Evolutionary conservation across 2,329 filamentous ascomycete species (phyloP), one percentile per base, ranked within the genome.

Genomic region (Reticulascus tulasneorum): DNA sequence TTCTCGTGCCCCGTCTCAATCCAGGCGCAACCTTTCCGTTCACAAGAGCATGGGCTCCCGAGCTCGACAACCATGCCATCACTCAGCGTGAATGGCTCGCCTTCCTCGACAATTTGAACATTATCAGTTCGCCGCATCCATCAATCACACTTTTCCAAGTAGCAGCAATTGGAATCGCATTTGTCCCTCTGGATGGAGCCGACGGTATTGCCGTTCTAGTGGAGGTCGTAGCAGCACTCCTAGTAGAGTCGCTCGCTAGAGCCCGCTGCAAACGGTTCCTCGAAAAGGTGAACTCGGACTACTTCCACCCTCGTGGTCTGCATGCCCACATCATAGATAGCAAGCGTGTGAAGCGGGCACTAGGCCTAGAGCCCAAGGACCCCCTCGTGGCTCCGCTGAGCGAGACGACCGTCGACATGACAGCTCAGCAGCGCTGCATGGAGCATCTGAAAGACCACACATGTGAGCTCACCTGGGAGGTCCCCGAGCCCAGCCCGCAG

Each of bases 101-200:
- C 12, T 61, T 60, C 41, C 49, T 64, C 39, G 60, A 65, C 44
- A 49, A 50, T 16, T 49, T 64, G 8, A 64, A 64, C 36, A 49
- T 21, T 8, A n/a, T 33, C 12, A 19, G n/a, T 17, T 24, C 24
- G 19, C 25, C 21, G 5, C 30, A 21, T 5, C 20, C 25, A 9
- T 24, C 12, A 10, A 29, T 29, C 4, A 5, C 17, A 3, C n/a
- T 25, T 15, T 10, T 19, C 19, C 20, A 29, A 15, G 8, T n/a
- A 2, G 5, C 11, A 11, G 20, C 17, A 13, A n/a, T 15, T 24
- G 19, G 20, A 9, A 7, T 20, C n/a, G 29, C 6, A 9, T 28
- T 23, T 24, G 20, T 9, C 12, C 18, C 29, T 11, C n/a, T 38
- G 12, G n/a, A 24, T 18, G 24, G 13, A n/a, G 24, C 30, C 19